Percentiles rank a stretch among this genome's conserved stretches.
Evolutionary conservation across 495 filamentous ascomycete species (phyloP).

Genomic region (Venustampulla echinocandica): DNA sequence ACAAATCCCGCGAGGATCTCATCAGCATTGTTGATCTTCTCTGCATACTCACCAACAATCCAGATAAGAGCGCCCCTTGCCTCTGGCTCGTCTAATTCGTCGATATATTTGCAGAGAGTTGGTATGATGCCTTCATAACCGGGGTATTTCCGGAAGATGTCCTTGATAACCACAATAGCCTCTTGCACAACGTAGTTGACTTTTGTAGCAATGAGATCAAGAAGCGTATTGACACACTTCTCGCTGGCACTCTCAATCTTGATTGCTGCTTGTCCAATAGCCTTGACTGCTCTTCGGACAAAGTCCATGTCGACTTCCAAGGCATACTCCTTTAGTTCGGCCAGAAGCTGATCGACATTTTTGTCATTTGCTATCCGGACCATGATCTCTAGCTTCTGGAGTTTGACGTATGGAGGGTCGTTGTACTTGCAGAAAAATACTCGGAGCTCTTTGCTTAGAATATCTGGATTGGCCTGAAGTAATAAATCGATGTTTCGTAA

Average conservation of each 20-base stretch:
- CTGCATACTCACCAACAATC: slow-evolving; percentile 98
- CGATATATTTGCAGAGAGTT: slow-evolving; percentile 91
- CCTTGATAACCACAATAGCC: slow-evolving; percentile 95
- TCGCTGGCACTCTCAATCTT: slow-evolving; percentile 93
- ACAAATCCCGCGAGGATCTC: slow-evolving; percentile 83
- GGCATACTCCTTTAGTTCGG: slow-evolving; percentile 94
- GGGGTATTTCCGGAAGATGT: slow-evolving; percentile 95
- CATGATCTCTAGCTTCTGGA: slow-evolving; percentile 98
- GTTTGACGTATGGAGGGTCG: slow-evolving; percentile 93
- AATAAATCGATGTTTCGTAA: slow-evolving; percentile 92
- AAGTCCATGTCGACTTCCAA: slow-evolving; percentile 99
- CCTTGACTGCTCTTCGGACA: slow-evolving; percentile 83
- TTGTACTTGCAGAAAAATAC: slow-evolving; percentile 99
- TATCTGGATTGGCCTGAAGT: slow-evolving; percentile 90
- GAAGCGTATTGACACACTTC: slow-evolving; percentile 86
- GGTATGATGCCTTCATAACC: slow-evolving; percentile 98
- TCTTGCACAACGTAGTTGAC: slow-evolving; percentile 99
- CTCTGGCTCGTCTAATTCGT: slow-evolving; percentile 91
- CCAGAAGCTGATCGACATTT: slow-evolving; percentile 89
- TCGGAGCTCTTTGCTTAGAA: slow-evolving; percentile 90
- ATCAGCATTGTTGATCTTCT: slow-evolving; percentile 96
- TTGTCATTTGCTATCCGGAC: slow-evolving; percentile 97
- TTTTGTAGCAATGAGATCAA: slow-evolving; percentile 92
- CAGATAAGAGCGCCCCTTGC: slow-evolving; percentile 89
- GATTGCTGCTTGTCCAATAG: slow-evolving; percentile 95